Base-by-base conservation (phyloP, 106 monocot genomes). In the Dioscorea alata region DNA sequence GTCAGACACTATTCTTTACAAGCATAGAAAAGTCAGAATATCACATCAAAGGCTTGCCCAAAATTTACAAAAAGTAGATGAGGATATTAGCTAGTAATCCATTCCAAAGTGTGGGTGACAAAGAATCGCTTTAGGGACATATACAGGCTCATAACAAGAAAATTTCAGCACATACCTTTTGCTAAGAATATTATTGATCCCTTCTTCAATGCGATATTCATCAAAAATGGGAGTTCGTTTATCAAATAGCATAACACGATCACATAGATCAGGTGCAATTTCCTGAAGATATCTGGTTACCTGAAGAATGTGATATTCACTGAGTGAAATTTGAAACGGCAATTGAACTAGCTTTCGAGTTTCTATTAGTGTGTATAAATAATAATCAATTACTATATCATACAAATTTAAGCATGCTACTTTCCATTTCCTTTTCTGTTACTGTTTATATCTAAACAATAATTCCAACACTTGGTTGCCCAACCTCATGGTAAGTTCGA, bases 151-250 rank as follows among this genome's bases (percentile, higher is more conserved):
- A 28, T 42, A 42, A 42, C 42, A 42, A 42, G 42, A 42, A 42
- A 42, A 42, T 42, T 1, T 42, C 5, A 42, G 42, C 10, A 0
- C 42, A 62, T 56, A 96, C 96, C 88, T 86, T 79, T 96, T 96
- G 74, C 96, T 82, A 60, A 92, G 84, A 61, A 96, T 96, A 60
- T 57, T 82, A 66, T 87, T 62, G 28, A 96, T 96, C 78, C 92
- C 92, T 80, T 96, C 86, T 73, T 96, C 96, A 71, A 96, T 84
- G 33, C 84, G 86, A 74, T 96, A 92, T 66, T 92, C 89, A 80
- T 96, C 86, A 81, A 96, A 96, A 56, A 96, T 82, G 12, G 96
- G 92, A 42, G 64, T 81, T 78, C 70, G 78, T 79, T 89, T 92
- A 61, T 82, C 77, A 82, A 89, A 83, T 33, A 96, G 73, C 22